Percentiles rank a stretch among this genome's conserved stretches.
phyloP scores from a whole-genome alignment of 192 early-diverging fungal genomes.

The Phlyctochytrium bullatum region DNA sequence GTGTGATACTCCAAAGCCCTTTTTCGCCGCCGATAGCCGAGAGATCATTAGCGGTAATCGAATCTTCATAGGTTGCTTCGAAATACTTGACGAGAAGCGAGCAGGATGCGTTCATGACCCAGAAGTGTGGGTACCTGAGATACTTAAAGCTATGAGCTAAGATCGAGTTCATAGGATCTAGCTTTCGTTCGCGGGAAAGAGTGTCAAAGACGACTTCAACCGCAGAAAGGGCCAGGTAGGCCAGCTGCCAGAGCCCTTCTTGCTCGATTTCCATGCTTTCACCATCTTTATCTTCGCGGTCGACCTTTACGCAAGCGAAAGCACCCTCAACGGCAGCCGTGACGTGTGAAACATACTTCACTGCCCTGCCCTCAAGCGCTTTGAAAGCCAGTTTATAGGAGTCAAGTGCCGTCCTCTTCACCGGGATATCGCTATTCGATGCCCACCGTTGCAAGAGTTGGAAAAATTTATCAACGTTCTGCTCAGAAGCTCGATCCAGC shows the following conservation, averaged over 20 bases:
- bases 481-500: slow-evolving; percentile 59
- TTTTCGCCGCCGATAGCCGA: neutral
- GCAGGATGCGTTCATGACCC: slow-evolving; percentile 74
- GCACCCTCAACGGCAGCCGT: neutral
- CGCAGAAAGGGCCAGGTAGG: neutral
- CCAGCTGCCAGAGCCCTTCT: neutral
- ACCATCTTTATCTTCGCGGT: neutral
- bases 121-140: slow-evolving; percentile 84
- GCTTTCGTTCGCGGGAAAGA: neutral
- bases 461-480: slow-evolving; percentile 61
- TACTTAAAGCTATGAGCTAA: slow-evolving; percentile 69
- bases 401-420: slow-evolving; percentile 80
- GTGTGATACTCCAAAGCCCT: slow-evolving; percentile 20
- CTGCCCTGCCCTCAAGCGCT: slow-evolving; percentile 55
- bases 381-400: slow-evolving; percentile 83
- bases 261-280: neutral
- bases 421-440: slow-evolving; percentile 48
- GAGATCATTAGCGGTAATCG: slow-evolving; percentile 9
- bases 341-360: neutral
- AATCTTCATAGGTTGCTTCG: slow-evolving; percentile 59
- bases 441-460: slow-evolving; percentile 75
- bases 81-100: slow-evolving; percentile 79
- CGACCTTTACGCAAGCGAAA: neutral
- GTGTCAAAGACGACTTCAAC: neutral
- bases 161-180: slow-evolving; percentile 36